Conservation (phyloP, 163 green algal genomes). For the Scenedesmus sp. region DNA sequence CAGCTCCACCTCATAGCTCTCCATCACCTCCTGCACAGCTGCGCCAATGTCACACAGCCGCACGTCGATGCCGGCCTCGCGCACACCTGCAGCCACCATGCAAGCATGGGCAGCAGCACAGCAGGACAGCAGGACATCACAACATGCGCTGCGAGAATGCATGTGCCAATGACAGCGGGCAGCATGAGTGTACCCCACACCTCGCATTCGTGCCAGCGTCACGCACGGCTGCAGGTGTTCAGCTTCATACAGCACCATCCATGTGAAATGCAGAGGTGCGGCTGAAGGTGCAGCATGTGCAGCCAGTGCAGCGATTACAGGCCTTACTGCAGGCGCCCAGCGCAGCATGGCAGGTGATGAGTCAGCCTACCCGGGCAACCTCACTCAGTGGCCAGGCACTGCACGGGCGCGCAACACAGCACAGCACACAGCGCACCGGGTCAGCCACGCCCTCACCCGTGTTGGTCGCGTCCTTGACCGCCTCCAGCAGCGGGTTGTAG, state of each 20-base stretch:
- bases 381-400: too few relatives aligned
- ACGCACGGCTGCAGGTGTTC: slow-evolving; percentile 65
- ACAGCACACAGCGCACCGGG: too few relatives aligned
- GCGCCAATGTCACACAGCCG: slow-evolving; percentile 97
- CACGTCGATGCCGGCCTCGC: slow-evolving; percentile 94
- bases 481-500: slow-evolving; percentile 78
- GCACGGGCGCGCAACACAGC: not conserved
- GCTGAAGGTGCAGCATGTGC: too few relatives aligned
- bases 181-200: slow-evolving; percentile 62
- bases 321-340: too few relatives aligned
- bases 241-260: too few relatives aligned
- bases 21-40: slow-evolving; percentile 98
- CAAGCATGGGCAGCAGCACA: not conserved
- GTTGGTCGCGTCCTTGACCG: slow-evolving; percentile 94
- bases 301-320: too few relatives aligned
- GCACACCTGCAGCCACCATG: slow-evolving; percentile 61
- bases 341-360: too few relatives aligned
- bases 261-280: too few relatives aligned
- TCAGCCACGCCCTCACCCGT: too few relatives aligned
- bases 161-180: too few relatives aligned
- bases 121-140: not conserved
- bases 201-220: slow-evolving; percentile 95
- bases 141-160: not conserved
- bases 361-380: too few relatives aligned
- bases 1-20: slow-evolving; percentile 97